These are phyloP conservation scores for Debaryomyces coudertii DNA, from an alignment of 1,139 yeast genomes.

Conservation along the genomic window DNA sequence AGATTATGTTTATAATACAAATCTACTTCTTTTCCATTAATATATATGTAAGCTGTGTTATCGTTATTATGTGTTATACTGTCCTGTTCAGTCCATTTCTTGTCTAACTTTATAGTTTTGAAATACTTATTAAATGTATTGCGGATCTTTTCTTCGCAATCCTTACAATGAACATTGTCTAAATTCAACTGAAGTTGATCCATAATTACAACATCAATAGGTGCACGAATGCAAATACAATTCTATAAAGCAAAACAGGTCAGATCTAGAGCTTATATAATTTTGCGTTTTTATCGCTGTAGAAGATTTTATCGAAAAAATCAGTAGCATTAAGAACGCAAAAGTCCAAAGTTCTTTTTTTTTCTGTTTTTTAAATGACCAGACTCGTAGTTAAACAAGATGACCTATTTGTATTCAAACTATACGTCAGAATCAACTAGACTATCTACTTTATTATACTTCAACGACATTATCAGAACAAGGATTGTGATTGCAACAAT, in stretches of 20 bases:
- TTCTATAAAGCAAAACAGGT: not conserved
- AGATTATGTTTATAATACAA: slow-evolving; percentile 20
- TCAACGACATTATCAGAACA: slow-evolving; percentile 11
- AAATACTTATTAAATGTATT: slow-evolving; percentile 20
- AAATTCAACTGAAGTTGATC: slow-evolving; percentile 33
- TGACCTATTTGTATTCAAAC: no score
- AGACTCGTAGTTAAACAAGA: not conserved
- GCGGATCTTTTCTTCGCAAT: slow-evolving; percentile 45
- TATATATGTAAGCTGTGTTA: slow-evolving; percentile 10
- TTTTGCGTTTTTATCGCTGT: slow-evolving; percentile 6
- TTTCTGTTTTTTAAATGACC: not conserved
- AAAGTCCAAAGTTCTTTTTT: not conserved
- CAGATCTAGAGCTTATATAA: slow-evolving; percentile 2
- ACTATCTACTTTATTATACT: not conserved
- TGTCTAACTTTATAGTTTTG: slow-evolving; percentile 11
- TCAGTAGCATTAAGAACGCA: slow-evolving; percentile 5
- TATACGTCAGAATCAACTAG: no score
- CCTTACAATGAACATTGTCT: slow-evolving; percentile 55
- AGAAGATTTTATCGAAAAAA: not conserved
- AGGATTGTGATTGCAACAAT: slow-evolving; percentile 50
- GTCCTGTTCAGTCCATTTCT: slow-evolving; percentile 18
- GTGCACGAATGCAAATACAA: not conserved
- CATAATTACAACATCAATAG: slow-evolving; percentile 19
- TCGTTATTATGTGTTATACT: slow-evolving; percentile 29
- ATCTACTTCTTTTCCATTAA: slow-evolving; percentile 24